These are phyloP conservation scores for Sphaerostilbella broomeana DNA, from an alignment of 2,329 filamentous ascomycete species.

Conservation along the genomic window DNA sequence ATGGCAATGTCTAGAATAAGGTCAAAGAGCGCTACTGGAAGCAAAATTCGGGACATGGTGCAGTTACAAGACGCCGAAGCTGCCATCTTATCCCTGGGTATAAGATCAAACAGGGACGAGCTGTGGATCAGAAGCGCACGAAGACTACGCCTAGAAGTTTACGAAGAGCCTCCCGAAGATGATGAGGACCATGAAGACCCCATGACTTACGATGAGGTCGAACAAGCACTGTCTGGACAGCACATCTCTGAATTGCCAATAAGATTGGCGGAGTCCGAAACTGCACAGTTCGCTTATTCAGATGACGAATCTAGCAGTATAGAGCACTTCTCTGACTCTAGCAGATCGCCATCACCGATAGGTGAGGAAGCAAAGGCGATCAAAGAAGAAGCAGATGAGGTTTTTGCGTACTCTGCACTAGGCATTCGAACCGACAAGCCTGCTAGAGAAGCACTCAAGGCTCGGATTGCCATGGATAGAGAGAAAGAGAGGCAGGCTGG, in stretches of 20 bases:
- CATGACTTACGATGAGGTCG: conserved; percentile 40
- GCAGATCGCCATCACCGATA: conserved; percentile 6
- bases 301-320: conserved; percentile 16
- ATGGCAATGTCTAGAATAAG: conserved; percentile 64
- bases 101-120: conserved; percentile 30
- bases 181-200: conserved; percentile 23
- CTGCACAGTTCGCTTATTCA: conserved; percentile 7
- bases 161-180: conserved; percentile 27
- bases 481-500: conserved; percentile 40
- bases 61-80: conserved; percentile 41
- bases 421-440: conserved; percentile 32
- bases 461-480: conserved; percentile 35
- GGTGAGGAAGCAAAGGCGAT: conserved; percentile 27
- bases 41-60: conserved; percentile 29
- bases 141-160: conserved; percentile 43
- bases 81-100: conserved; percentile 41
- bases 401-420: conserved; percentile 35
- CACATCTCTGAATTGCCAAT: conserved; percentile 2
- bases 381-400: conserved; percentile 35
- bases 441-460: conserved; percentile 30
- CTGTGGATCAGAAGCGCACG: conserved; percentile 46
- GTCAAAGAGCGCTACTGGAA: conserved; percentile 33
- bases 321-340: conserved; percentile 14
- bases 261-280: background rate
- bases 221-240: conserved; percentile 28